A percentile compares a stretch with the other conserved stretches of the same genome.
phyloP scores from a whole-genome alignment of 2,329 filamentous ascomycete species.

The Sarocladium kiliense region DNA sequence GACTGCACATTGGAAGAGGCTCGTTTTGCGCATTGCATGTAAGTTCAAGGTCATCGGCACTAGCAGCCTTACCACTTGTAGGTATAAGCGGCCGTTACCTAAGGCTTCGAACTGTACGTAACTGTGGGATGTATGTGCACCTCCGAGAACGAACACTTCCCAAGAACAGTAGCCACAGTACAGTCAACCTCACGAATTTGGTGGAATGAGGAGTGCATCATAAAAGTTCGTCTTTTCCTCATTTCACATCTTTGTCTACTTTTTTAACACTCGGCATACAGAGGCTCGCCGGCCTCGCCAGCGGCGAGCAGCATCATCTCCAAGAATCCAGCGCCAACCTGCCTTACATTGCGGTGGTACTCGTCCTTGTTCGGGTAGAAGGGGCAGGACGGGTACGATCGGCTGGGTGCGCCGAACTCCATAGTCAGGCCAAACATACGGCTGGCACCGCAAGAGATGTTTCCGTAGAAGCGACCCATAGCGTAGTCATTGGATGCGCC shows the following conservation, averaged over 20 bases:
- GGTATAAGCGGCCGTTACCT: too few species aligned
- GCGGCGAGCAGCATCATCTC: constrained; percentile 29
- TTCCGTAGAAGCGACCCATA: constrained; percentile 31
- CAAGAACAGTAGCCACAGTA: too few species aligned
- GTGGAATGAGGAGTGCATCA: background rate
- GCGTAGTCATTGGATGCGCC: constrained; percentile 40
- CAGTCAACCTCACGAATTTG: too few species aligned
- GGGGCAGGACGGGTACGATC: constrained; percentile 16
- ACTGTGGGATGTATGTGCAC: too few species aligned
- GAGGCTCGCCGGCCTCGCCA: constrained; percentile 13
- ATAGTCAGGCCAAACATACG: constrained; percentile 35
- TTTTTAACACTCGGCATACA: constrained; percentile 12
- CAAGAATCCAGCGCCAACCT: constrained; percentile 38
- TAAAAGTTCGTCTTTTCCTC: background rate
- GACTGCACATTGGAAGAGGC: too few species aligned
- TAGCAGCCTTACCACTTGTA: too few species aligned
- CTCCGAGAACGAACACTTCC: too few species aligned
- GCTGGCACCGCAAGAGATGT: constrained; percentile 19
- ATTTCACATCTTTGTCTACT: background rate
- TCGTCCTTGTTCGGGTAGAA: constrained; percentile 36
- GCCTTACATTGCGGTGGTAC: constrained; percentile 34
- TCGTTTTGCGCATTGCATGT: too few species aligned
- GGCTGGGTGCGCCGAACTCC: constrained; percentile 31
- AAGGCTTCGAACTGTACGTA: too few species aligned
- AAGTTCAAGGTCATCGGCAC: too few species aligned